Conservation (phyloP, 768 basidiomycete species). For the Psilocybe tampanensis region DNA sequence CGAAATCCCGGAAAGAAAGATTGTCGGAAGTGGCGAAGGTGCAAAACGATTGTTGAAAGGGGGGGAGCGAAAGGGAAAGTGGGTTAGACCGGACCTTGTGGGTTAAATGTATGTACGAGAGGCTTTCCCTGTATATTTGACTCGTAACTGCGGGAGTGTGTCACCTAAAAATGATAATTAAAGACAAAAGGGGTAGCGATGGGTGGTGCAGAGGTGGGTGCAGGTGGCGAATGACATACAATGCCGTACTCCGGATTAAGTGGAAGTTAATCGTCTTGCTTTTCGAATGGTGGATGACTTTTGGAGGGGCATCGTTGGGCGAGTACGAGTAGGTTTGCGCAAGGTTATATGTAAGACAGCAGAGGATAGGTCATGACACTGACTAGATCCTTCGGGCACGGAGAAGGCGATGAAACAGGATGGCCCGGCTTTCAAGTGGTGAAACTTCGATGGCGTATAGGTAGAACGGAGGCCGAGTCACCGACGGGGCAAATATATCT, state of each 20-base stretch:
- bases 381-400: slow-evolving; percentile 9
- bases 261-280: neutral
- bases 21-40: neutral
- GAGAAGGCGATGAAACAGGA: slow-evolving; percentile 3
- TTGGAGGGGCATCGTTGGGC: neutral
- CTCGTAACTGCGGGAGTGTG: neutral
- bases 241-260: slow-evolving; percentile 1
- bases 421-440: neutral
- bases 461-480: neutral
- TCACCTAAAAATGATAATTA: neutral
- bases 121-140: neutral
- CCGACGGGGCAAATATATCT: neutral
- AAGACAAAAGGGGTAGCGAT: neutral
- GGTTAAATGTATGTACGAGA: neutral
- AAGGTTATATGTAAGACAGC: slow-evolving; percentile 8
- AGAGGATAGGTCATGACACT: neutral
- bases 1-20: too few relatives aligned
- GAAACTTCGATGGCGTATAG: neutral
- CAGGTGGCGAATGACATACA: neutral
- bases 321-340: neutral
- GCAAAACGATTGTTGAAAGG: neutral
- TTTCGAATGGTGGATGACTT: neutral
- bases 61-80: neutral
- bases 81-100: neutral
- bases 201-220: neutral